Base-by-base conservation (phyloP, 306 rosid species). In the Bauhinia variegata region DNA sequence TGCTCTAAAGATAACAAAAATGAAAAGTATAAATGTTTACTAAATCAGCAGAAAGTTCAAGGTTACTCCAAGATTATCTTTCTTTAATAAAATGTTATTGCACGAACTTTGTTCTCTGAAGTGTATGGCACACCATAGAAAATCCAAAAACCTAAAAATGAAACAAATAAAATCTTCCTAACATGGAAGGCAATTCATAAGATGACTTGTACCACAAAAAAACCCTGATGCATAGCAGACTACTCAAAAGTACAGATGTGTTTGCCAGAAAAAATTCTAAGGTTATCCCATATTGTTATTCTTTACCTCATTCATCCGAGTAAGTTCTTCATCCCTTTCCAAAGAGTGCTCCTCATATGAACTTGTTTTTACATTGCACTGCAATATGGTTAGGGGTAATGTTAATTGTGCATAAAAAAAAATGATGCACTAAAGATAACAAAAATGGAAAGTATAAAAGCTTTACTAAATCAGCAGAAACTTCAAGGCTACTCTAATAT, bases 281-380 rank as follows among this genome's bases (percentile, higher is more conserved):
- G 33, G 38, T 43, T 44, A 68, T 17, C 19, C 19, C 54, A 11
- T 10, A 57, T 73, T 46, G 47, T 18, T 41, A 59, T 62, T 79
- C 72, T 65, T 51, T 65, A 84, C 88, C 84, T 80, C 85, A 66
- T 63, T 77, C 53, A 78, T 63, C 38, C 64, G 39, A 74, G 79
- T 72, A 43, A 75, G 61, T 31, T 82, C 84, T 42, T 72, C 65
- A 59, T 79, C 84, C 75, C 32, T 32, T 48, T 60, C 14, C 19
- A 44, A 54, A 59, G 32, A 54, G 18, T 49, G 75, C 58, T 61
- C 78, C 46, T 65, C 80, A 78, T 47, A 54, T 67, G 58, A 64
- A 36, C 36, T 48, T 6, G 63, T 33, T 49, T 43, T 63, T 16
- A 4, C 42, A 59, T 52, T 37, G 13, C 37, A 61, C 77, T 75